Conservation (phyloP, 78 protist species). For the Dictyostelium citrinum region DNA sequence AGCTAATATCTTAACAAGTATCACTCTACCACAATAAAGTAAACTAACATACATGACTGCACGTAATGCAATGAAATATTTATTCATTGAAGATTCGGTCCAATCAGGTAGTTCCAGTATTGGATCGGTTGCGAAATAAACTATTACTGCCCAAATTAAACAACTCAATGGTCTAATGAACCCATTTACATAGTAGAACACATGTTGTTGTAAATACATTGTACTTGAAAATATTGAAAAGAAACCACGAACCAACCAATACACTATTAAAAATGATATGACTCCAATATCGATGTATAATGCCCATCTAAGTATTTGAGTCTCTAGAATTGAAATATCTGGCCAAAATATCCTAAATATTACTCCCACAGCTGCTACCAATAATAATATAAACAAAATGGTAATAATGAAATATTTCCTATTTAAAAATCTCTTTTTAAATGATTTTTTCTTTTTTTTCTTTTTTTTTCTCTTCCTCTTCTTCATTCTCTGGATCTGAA, state of each 20-base stretch:
- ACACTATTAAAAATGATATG: not conserved
- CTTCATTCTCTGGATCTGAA: constrained; percentile 18
- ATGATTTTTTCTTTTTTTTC: constrained; percentile 37
- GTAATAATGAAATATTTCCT: not conserved
- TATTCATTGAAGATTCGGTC: not conserved
- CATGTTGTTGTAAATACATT: constrained; percentile 62
- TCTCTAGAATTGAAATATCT: not conserved
- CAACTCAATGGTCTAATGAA: constrained; percentile 18
- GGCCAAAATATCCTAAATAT: constrained; percentile 57
- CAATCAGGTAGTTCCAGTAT: constrained; percentile 22
- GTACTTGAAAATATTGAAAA: constrained; percentile 32
- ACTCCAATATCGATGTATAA: constrained; percentile 27
- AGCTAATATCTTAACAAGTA: constrained; percentile 35
- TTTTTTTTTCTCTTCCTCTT: not conserved
- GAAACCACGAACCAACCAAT: constrained; percentile 30
- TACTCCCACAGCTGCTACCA: constrained; percentile 24
- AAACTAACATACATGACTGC: constrained; percentile 56
- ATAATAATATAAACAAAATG: not conserved
- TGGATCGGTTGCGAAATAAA: constrained; percentile 35
- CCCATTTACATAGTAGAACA: constrained; percentile 55
- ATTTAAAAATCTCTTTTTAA: not conserved
- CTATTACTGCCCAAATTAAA: constrained; percentile 34
- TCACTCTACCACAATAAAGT: constrained; percentile 57
- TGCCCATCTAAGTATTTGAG: constrained; percentile 34
- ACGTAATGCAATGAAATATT: constrained; percentile 16